Evolutionary conservation across 176 grass and related monocot species (phyloP).

Genomic region (Panicum miliaceum): DNA sequence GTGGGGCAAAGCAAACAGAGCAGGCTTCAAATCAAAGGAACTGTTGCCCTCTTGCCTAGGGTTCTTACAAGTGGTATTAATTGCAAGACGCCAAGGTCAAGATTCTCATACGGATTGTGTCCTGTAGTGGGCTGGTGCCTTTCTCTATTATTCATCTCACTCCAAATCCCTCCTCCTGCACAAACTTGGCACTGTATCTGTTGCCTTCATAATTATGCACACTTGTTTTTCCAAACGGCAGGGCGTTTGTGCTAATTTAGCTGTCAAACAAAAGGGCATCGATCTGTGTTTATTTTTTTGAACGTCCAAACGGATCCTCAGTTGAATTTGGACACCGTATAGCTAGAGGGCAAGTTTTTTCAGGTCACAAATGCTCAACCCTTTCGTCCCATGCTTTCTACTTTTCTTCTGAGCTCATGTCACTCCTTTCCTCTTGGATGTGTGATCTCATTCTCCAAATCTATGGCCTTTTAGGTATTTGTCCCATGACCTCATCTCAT

Average conservation of each 20-base stretch:
- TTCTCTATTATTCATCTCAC: slow-evolving; percentile 9
- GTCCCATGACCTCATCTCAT: slow-evolving; percentile 26
- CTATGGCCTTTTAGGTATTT: background rate
- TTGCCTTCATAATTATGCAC: background rate
- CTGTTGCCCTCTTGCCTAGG: slow-evolving; percentile 54
- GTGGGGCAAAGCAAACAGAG: slow-evolving; percentile 30
- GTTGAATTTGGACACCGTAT: background rate
- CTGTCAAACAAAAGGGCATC: background rate
- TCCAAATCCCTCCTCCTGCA: slow-evolving; percentile 30
- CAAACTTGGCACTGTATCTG: background rate
- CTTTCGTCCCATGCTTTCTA: background rate
- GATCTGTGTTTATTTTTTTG: background rate
- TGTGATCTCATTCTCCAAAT: background rate
- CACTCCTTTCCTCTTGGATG: background rate
- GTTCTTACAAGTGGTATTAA: slow-evolving; percentile 40
- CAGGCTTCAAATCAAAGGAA: slow-evolving; percentile 61
- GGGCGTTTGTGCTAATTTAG: background rate
- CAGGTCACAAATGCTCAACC: too few species aligned
- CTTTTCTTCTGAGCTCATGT: background rate
- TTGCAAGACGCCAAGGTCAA: slow-evolving; percentile 79
- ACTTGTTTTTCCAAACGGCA: background rate
- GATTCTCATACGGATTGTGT: slow-evolving; percentile 82
- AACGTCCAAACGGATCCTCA: background rate
- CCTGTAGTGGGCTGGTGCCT: slow-evolving; percentile 47
- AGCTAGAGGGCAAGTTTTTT: background rate